A percentile compares a stretch with the other conserved stretches of the same genome.
Evolutionary conservation across 2,329 filamentous ascomycete genomes (phyloP).

Genomic region (Aspergillus amoenus): DNA sequence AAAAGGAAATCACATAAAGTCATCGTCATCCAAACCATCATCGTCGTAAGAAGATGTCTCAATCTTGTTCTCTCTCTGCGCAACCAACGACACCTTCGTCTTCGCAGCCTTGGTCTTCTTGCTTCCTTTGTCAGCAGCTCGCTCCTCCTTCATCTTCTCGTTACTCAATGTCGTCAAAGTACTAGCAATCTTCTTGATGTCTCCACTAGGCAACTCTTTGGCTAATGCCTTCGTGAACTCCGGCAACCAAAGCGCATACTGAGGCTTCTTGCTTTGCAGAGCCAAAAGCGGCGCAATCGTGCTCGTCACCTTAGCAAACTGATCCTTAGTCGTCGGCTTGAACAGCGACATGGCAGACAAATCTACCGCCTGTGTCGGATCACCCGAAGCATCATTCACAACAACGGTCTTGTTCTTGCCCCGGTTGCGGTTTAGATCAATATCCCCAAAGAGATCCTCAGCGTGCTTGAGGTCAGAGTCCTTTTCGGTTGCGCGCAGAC

Average conservation of each 20-base stretch:
- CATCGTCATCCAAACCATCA: constrained; percentile 72
- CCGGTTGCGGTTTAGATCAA: constrained; percentile 67
- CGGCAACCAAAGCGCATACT: constrained; percentile 85
- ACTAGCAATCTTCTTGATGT: constrained; percentile 95
- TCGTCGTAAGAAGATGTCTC: constrained; percentile 81
- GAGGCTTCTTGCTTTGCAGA: constrained; percentile 77
- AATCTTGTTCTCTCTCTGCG: constrained; percentile 55
- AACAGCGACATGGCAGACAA: constrained; percentile 78
- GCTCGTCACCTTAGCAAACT: constrained; percentile 78
- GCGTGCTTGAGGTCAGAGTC: constrained; percentile 87
- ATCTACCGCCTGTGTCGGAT: constrained; percentile 79
- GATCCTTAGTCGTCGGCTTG: constrained; percentile 81
- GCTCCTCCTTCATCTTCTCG: constrained; percentile 99
- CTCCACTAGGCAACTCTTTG: constrained; percentile 83
- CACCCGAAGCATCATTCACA: constrained; percentile 59
- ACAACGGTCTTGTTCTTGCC: constrained; percentile 66
- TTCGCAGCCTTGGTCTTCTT: constrained; percentile 98
- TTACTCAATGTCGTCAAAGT: constrained; percentile 86
- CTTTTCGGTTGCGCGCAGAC: constrained; percentile 76
- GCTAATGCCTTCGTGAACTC: constrained; percentile 86
- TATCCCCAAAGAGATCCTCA: constrained; percentile 81
- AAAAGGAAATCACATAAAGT: constrained; percentile 46
- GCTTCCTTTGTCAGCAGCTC: constrained; percentile 84
- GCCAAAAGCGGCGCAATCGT: constrained; percentile 76
- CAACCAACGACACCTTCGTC: constrained; percentile 82